phyloP scores from a whole-genome alignment of 2,329 filamentous ascomycete genomes.

The Ascochyta fabae region DNA sequence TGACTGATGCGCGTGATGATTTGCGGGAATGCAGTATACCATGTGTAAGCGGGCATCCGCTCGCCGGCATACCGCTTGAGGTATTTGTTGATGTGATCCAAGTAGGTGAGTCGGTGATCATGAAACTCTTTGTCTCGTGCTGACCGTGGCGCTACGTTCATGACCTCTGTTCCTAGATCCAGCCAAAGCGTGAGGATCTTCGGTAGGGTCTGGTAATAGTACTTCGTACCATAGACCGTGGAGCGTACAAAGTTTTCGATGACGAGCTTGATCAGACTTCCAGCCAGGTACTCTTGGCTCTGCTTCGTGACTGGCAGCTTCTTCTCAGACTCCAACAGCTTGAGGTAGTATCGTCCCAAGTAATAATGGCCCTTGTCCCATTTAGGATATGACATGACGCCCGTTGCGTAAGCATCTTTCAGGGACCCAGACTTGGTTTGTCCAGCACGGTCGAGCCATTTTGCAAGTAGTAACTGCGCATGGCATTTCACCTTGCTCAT shows the following conservation, averaged over 20 bases:
- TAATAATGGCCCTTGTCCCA: conserved; percentile 99
- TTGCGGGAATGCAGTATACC: conserved; percentile 86
- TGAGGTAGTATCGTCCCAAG: conserved; percentile 95
- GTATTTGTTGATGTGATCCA: conserved; percentile 63
- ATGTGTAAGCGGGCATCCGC: conserved; percentile 75
- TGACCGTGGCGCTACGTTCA: conserved; percentile 28
- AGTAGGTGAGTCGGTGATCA: conserved; percentile 36
- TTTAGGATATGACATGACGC: conserved; percentile 69
- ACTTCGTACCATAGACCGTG: conserved; percentile 87
- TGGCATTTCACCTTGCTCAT: conserved; percentile 72
- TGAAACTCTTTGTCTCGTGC: conserved; percentile 40
- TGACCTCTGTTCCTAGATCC: conserved; percentile 80
- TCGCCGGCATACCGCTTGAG: conserved; percentile 76
- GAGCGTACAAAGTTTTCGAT: conserved; percentile 93
- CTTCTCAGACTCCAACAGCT: conserved; percentile 89
- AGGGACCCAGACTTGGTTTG: conserved; percentile 86
- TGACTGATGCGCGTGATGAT: conserved; percentile 96
- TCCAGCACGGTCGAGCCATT: conserved; percentile 95
- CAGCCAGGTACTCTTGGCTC: conserved; percentile 63
- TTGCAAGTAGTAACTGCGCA: conserved; percentile 87
- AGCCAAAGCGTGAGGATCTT: conserved; percentile 93
- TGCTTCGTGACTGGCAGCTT: conserved; percentile 77
- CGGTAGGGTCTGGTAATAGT: conserved; percentile 92
- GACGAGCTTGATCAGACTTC: conserved; percentile 85
- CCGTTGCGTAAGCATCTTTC: conserved; percentile 75